A percentile compares a stretch with the other conserved stretches of the same genome.
These are phyloP conservation scores for Prunus mira DNA, from an alignment of 306 rosid species.

Conservation along the genomic window DNA sequence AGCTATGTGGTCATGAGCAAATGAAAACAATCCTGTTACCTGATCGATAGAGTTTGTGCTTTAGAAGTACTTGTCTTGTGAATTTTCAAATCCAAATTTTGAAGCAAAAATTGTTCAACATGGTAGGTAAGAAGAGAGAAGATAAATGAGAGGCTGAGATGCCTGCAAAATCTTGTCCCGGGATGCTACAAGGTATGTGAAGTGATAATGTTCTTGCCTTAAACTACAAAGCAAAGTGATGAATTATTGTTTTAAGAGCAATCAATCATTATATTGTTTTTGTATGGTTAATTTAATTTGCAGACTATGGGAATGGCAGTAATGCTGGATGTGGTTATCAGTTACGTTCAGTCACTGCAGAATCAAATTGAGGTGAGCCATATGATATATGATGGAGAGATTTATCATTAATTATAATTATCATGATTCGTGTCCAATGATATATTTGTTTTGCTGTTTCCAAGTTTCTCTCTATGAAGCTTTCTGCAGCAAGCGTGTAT, in stretches of 20 bases:
- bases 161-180: conserved; percentile 56
- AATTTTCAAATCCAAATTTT: neutral
- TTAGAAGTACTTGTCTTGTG: neutral
- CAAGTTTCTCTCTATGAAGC: conserved; percentile 66
- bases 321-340: conserved; percentile 67
- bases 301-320: conserved; percentile 79
- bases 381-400: neutral
- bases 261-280: neutral
- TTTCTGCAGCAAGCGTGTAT: conserved; percentile 55
- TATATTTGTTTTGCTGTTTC: neutral
- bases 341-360: conserved; percentile 62
- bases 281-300: neutral
- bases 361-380: conserved; percentile 54
- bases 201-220: neutral
- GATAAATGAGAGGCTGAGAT: conserved; percentile 55
- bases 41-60: neutral
- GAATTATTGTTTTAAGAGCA: neutral
- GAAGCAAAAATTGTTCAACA: neutral
- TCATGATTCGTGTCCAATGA: no score
- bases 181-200: conserved; percentile 61
- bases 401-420: neutral
- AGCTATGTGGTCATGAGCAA: no score
- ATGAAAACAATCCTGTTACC: neutral
- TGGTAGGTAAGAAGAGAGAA: conserved; percentile 58
- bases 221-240: neutral